phyloP scores from a whole-genome alignment of 2,329 filamentous ascomycete species.

The Penicillium palitans region DNA sequence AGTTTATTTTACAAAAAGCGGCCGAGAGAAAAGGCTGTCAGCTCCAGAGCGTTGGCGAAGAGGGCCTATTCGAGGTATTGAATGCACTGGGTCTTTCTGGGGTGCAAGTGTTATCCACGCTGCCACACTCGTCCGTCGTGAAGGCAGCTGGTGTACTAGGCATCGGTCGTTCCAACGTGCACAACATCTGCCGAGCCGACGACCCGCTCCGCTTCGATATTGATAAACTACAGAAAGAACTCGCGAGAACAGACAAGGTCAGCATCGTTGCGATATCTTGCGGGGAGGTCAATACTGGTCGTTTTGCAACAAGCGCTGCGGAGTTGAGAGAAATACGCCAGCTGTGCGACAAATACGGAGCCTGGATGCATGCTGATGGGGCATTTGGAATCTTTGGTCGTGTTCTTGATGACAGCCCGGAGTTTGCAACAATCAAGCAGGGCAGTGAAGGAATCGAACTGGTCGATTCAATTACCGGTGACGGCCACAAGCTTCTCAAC shows the following conservation, averaged over 20 bases:
- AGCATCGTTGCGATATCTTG: slow-evolving; percentile 79
- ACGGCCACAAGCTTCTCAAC: slow-evolving; percentile 90
- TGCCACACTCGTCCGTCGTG: slow-evolving; percentile 77
- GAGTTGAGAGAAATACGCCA: slow-evolving; percentile 65
- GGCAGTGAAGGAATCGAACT: slow-evolving; percentile 68
- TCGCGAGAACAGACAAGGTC: slow-evolving; percentile 57
- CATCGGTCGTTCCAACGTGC: slow-evolving; percentile 69
- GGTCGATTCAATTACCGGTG: slow-evolving; percentile 82
- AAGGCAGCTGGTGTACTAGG: slow-evolving; percentile 85
- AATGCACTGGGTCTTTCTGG: slow-evolving; percentile 61
- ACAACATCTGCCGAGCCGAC: slow-evolving; percentile 51
- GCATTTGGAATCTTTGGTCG: slow-evolving; percentile 85
- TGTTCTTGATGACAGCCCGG: slow-evolving; percentile 56
- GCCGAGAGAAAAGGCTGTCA: slow-evolving; percentile 37
- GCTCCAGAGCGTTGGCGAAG: slow-evolving; percentile 60
- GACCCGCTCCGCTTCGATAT: slow-evolving; percentile 72
- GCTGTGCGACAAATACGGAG: slow-evolving; percentile 69
- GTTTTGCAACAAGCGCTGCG: slow-evolving; percentile 65
- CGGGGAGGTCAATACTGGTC: slow-evolving; percentile 87
- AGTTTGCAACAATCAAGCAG: slow-evolving; percentile 57
- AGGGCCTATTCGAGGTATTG: slow-evolving; percentile 70
- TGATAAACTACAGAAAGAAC: slow-evolving; percentile 59
- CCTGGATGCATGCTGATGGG: slow-evolving; percentile 89
- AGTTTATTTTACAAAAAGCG: slow-evolving; percentile 52
- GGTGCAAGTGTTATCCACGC: slow-evolving; percentile 76